These are phyloP conservation scores for Colletotrichum cuscutae DNA, from an alignment of 2,329 filamentous ascomycete species.

Conservation along the genomic window DNA sequence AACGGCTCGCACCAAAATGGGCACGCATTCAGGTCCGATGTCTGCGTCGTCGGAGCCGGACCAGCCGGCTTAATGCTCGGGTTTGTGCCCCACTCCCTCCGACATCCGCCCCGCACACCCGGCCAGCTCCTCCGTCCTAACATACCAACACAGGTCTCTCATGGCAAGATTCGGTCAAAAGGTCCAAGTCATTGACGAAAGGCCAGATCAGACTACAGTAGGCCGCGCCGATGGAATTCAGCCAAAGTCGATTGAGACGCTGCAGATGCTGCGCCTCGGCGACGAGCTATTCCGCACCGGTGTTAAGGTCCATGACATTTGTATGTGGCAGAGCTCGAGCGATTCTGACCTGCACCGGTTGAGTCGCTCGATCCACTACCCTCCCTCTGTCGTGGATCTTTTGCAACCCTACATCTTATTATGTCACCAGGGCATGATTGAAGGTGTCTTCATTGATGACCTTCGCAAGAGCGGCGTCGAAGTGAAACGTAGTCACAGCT, in stretches of 20 bases:
- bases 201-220: slow-evolving; percentile 6
- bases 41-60: slow-evolving; percentile 26
- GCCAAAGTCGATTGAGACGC: slow-evolving; percentile 25
- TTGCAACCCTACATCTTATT: slow-evolving; percentile 46
- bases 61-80: slow-evolving; percentile 31
- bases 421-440: slow-evolving; percentile 69
- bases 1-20: background rate
- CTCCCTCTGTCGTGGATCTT: slow-evolving; percentile 42
- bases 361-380: slow-evolving; percentile 37
- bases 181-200: slow-evolving; percentile 19
- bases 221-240: slow-evolving; percentile 25
- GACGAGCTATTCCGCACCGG: slow-evolving; percentile 17
- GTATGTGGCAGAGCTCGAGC: slow-evolving; percentile 20
- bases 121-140: background rate
- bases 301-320: slow-evolving; percentile 44
- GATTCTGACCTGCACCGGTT: slow-evolving; percentile 38
- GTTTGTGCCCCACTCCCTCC: slow-evolving; percentile 13
- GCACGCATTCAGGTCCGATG: background rate
- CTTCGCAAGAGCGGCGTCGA: slow-evolving; percentile 59
- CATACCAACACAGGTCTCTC: background rate
- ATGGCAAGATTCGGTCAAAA: slow-evolving; percentile 24
- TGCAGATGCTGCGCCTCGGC: slow-evolving; percentile 21
- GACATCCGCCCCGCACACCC: background rate
- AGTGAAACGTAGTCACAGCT: slow-evolving; percentile 50
- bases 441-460: slow-evolving; percentile 65